Evolutionary conservation across 2,329 filamentous ascomycete species (phyloP).

Genomic region (Hymenotorrendiella dingleyae): DNA sequence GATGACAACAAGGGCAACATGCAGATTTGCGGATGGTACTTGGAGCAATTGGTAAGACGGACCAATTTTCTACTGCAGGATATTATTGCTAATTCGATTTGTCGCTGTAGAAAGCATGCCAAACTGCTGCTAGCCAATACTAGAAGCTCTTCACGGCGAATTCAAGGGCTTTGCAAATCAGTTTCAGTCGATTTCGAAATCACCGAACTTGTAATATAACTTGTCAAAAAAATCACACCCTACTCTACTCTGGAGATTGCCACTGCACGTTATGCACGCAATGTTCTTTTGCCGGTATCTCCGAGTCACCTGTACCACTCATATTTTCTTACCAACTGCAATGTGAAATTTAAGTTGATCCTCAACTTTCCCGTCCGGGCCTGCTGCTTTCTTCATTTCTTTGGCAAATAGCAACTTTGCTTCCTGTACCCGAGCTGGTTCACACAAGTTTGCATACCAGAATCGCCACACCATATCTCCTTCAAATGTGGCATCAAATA

Average conservation of each 20-base stretch:
- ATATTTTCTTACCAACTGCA: conserved; percentile 11
- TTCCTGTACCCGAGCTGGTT: conserved; percentile 4
- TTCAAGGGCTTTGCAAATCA: conserved; percentile 7
- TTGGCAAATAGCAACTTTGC: conserved; percentile 10
- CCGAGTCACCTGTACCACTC: neutral
- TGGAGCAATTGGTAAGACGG: conserved; percentile 71
- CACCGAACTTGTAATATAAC: conserved; percentile 1
- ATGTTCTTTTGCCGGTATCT: neutral
- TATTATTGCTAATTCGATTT: conserved; percentile 26
- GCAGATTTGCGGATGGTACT: conserved; percentile 95
- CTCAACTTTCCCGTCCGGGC: conserved; percentile 11
- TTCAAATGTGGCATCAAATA: conserved; percentile 12
- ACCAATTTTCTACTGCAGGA: too few species aligned
- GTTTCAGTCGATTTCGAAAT: neutral
- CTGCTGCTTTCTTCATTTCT: conserved; percentile 10
- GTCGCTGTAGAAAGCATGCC: conserved; percentile 64
- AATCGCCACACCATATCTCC: conserved; percentile 3
- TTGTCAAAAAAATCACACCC: neutral
- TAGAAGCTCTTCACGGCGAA: conserved; percentile 33
- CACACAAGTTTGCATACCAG: conserved; percentile 9
- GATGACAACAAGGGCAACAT: conserved; percentile 91
- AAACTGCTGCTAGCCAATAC: conserved; percentile 68
- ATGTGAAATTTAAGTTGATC: conserved; percentile 13
- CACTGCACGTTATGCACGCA: neutral
- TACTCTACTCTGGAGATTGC: neutral